Evolutionary conservation across 768 basidiomycete species (phyloP).

Genomic region (Pholiota molesta): DNA sequence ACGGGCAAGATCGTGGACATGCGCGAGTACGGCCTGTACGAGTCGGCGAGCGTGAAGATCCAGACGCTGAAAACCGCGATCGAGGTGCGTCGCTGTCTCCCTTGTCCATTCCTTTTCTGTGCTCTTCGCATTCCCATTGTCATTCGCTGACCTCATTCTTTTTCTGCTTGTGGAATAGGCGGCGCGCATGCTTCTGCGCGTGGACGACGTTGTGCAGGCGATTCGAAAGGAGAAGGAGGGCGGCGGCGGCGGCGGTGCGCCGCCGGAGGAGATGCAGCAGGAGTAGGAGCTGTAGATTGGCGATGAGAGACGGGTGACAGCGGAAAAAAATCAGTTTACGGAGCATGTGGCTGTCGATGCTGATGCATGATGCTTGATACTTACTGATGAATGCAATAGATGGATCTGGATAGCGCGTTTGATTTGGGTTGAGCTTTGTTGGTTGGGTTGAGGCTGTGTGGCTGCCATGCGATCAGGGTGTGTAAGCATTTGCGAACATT

Average conservation of each 20-base stretch:
- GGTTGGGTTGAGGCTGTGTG: too few relatives aligned
- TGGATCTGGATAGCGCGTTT: too few relatives aligned
- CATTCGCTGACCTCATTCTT: conserved; percentile 1
- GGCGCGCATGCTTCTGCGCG: conserved; percentile 87
- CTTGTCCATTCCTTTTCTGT: too few relatives aligned
- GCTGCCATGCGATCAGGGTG: too few relatives aligned
- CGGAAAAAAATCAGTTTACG: too few relatives aligned
- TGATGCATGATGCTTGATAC: too few relatives aligned
- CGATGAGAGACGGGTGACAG: too few relatives aligned
- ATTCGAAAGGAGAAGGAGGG: conserved; percentile 73
- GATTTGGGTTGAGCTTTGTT: too few relatives aligned
- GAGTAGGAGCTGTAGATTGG: conserved; percentile 4
- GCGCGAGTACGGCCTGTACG: conserved; percentile 92
- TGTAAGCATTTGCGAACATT: too few relatives aligned
- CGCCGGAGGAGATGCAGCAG: conserved; percentile 52
- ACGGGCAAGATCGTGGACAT: conserved; percentile 96
- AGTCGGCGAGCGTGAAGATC: conserved; percentile 97
- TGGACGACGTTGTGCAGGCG: conserved; percentile 95
- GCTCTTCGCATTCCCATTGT: background rate
- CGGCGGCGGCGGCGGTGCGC: conserved; percentile 42
- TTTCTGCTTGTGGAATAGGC: conserved; percentile 46
- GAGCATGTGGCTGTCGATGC: too few relatives aligned
- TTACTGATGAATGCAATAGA: too few relatives aligned
- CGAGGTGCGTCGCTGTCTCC: conserved; percentile 72
- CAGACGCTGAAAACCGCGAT: conserved; percentile 98